Conservation (phyloP, 2,329 filamentous ascomycete genomes). For the Fusarium continuum region DNA sequence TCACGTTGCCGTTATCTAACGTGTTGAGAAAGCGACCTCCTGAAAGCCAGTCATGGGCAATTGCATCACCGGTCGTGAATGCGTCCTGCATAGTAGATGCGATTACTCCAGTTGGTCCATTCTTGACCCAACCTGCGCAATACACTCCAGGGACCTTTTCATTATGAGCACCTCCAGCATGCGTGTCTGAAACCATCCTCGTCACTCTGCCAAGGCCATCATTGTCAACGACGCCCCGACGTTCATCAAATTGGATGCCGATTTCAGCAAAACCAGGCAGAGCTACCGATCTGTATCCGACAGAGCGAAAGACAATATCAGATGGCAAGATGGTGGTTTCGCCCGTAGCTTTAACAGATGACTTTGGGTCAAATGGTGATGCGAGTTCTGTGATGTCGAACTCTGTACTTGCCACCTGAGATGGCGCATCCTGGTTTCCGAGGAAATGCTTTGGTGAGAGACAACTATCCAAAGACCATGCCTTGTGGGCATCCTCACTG, state of each 20-base stretch:
- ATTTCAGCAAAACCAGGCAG: conserved; percentile 78
- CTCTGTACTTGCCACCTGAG: conserved; percentile 68
- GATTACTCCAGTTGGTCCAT: conserved; percentile 93
- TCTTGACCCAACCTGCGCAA: conserved; percentile 96
- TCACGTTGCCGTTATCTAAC: conserved; percentile 1
- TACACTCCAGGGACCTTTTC: conserved; percentile 76
- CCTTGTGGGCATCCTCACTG: conserved; percentile 62
- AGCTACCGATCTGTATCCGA: conserved; percentile 87
- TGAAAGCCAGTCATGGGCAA: conserved; percentile 77
- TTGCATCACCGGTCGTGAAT: conserved; percentile 85
- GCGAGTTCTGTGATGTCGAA: conserved; percentile 71
- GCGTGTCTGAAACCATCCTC: conserved; percentile 47
- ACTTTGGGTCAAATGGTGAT: conserved; percentile 62
- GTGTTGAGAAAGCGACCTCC: conserved; percentile 52
- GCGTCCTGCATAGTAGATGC: conserved; percentile 96
- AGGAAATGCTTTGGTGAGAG: conserved; percentile 79
- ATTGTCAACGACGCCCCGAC: conserved; percentile 81
- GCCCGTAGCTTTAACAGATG: conserved; percentile 59
- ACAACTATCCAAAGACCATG: conserved; percentile 88
- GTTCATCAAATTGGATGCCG: conserved; percentile 79
- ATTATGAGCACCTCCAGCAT: conserved; percentile 47
- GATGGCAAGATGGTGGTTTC: conserved; percentile 66
- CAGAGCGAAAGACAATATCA: conserved; percentile 85
- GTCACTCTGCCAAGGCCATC: conserved; percentile 79
- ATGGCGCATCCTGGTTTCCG: conserved; percentile 55